phyloP scores from a whole-genome alignment of 148 eudicot genomes.

The Hydrangea macrophylla region DNA sequence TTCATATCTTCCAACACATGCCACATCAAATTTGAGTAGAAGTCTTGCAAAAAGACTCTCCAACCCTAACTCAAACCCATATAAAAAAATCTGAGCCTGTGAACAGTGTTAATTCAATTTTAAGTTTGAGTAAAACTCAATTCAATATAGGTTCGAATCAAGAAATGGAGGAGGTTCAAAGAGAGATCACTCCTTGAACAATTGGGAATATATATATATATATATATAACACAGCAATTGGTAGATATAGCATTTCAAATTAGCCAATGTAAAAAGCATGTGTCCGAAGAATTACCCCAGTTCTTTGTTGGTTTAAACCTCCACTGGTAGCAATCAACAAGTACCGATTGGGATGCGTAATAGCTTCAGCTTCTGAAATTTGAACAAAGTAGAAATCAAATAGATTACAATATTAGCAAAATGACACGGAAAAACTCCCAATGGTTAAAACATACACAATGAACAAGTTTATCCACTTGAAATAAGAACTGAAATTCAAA shows the following conservation, averaged over 20 bases:
- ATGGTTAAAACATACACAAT: too few species aligned
- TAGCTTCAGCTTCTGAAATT: conserved; percentile 58
- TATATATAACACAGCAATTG: too few species aligned
- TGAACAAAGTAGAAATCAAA: conserved; percentile 3
- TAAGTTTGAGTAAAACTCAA: too few species aligned
- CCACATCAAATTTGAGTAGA: too few species aligned
- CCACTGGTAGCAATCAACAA: conserved; percentile 89
- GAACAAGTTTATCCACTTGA: not conserved
- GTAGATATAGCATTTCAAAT: not conserved
- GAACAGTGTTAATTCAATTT: too few species aligned
- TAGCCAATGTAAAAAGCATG: not conserved
- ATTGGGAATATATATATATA: not conserved
- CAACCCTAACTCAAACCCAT: too few species aligned
- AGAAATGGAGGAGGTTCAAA: too few species aligned
- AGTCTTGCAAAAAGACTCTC: too few species aligned
- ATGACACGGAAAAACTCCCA: not conserved
- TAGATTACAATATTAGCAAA: not conserved
- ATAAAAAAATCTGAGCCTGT: too few species aligned
- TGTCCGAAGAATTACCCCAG: conserved; percentile 61
- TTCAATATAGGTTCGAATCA: too few species aligned
- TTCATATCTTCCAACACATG: too few species aligned
- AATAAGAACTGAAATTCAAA: not conserved
- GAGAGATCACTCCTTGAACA: not conserved
- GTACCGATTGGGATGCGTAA: conserved; percentile 59
- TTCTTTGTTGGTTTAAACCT: conserved; percentile 96